Conservation (phyloP, 768 basidiomycete species). For the Pholiota microspora region DNA sequence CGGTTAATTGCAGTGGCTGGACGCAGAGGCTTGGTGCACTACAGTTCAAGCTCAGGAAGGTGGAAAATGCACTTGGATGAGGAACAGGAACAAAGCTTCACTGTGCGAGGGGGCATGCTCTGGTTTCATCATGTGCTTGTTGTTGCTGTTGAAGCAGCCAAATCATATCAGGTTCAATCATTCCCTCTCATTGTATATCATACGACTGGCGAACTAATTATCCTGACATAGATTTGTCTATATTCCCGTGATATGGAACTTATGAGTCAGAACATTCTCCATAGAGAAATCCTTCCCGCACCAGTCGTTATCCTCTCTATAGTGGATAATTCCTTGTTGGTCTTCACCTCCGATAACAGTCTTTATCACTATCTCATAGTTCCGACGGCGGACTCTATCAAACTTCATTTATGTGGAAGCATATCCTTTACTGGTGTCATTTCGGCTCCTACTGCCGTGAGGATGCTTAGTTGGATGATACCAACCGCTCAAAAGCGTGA, state of each 20-base stretch:
- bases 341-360: constrained; percentile 93
- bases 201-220: constrained; percentile 5
- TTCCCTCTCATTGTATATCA: not conserved
- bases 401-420: constrained; percentile 88
- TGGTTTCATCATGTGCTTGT: constrained; percentile 98
- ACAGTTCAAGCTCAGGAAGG: constrained; percentile 89
- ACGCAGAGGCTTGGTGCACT: constrained; percentile 86
- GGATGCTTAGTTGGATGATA: constrained; percentile 97
- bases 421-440: constrained; percentile 94
- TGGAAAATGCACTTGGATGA: constrained; percentile 90
- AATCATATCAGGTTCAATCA: constrained; percentile 66
- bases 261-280: constrained; percentile 77
- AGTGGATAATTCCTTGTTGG: constrained; percentile 92
- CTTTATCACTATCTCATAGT: constrained; percentile 90
- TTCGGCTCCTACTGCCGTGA: constrained; percentile 74
- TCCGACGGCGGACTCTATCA: constrained; percentile 79
- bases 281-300: constrained; percentile 72
- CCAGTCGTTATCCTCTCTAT: constrained; percentile 86
- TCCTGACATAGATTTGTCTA: constrained; percentile 66
- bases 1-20: constrained; percentile 92
- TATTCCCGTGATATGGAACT: constrained; percentile 93
- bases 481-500: constrained; percentile 89
- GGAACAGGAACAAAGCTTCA: constrained; percentile 82
- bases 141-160: constrained; percentile 82
- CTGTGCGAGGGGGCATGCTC: constrained; percentile 85